phyloP scores from a whole-genome alignment of 2,329 filamentous ascomycete species.

The Leptoxyphium fumago region DNA sequence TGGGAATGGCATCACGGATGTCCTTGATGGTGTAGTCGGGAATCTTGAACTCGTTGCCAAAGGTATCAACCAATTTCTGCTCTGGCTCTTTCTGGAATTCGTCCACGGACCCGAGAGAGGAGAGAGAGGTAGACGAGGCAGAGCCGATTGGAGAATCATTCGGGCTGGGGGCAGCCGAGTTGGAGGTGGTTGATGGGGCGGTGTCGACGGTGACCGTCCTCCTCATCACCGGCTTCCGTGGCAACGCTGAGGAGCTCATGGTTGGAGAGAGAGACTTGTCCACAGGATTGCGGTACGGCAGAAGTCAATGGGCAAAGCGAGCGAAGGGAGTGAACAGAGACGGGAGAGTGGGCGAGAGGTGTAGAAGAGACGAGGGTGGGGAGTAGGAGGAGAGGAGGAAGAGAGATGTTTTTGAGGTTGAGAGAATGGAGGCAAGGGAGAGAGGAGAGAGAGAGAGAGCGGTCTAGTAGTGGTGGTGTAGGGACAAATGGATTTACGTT shows the following conservation, averaged over 20 bases:
- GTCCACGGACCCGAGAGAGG: constrained; percentile 61
- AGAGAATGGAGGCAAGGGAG: too few relatives aligned
- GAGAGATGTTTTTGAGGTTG: not conserved
- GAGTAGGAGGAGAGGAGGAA: not conserved
- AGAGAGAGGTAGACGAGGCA: constrained; percentile 77
- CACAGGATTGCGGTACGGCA: not conserved
- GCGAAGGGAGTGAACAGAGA: not conserved
- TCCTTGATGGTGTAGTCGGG: constrained; percentile 97
- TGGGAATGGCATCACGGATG: constrained; percentile 90
- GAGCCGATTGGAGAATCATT: constrained; percentile 48
- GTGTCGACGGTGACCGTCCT: constrained; percentile 38
- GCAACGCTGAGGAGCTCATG: constrained; percentile 39
- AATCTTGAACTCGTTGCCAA: constrained; percentile 85
- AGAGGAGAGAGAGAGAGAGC: too few relatives aligned
- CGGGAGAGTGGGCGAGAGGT: not conserved
- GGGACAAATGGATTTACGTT: too few relatives aligned
- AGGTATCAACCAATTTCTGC: constrained; percentile 69
- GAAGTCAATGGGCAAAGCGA: not conserved
- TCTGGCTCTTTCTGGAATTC: constrained; percentile 37
- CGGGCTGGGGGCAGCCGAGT: constrained; percentile 41
- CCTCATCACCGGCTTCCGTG: constrained; percentile 28
- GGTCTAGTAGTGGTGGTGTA: too few relatives aligned
- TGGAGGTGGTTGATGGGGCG: constrained; percentile 35
- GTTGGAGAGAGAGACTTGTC: constrained; percentile 2
- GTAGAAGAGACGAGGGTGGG: not conserved